These are phyloP conservation scores for Boletus subcaerulescens DNA, from an alignment of 768 basidiomycete genomes.

Conservation along the genomic window DNA sequence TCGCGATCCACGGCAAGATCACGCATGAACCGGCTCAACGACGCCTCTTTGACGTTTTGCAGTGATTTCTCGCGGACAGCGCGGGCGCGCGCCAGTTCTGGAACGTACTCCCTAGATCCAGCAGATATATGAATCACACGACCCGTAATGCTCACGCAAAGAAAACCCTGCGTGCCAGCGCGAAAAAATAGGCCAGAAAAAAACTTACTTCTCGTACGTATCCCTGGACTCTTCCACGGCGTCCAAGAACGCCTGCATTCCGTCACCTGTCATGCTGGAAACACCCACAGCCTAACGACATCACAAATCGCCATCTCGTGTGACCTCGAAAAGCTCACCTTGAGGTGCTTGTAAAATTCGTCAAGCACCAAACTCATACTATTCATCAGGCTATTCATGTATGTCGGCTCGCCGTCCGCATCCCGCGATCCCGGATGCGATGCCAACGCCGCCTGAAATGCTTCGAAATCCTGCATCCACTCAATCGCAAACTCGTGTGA, in stretches of 20 bases:
- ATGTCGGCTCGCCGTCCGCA: constrained; percentile 88
- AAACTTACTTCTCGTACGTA: constrained; percentile 82
- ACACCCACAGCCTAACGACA: constrained; percentile 82
- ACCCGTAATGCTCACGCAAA: constrained; percentile 2
- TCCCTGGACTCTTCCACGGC: constrained; percentile 84
- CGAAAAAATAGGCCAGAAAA: not conserved
- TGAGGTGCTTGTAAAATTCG: constrained; percentile 96
- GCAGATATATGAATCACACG: constrained; percentile 1
- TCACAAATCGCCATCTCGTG: not conserved
- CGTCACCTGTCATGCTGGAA: constrained; percentile 93
- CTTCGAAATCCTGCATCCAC: constrained; percentile 99
- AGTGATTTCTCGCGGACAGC: constrained; percentile 61
- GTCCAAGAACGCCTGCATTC: constrained; percentile 86
- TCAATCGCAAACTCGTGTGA: constrained; percentile 89
- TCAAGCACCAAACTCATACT: constrained; percentile 98
- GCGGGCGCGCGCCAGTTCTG: constrained; percentile 77
- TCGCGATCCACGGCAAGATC: constrained; percentile 76
- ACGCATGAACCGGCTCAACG: constrained; percentile 71
- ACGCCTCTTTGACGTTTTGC: constrained; percentile 68
- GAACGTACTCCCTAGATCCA: constrained; percentile 78
- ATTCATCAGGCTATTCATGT: constrained; percentile 99
- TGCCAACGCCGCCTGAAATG: constrained; percentile 85
- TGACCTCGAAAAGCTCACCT: constrained; percentile 45
- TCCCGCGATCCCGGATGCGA: constrained; percentile 64
- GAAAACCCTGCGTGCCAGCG: not conserved